phyloP scores from a whole-genome alignment of 1,284 basidiomycete species.

The Neonothopanus nambi region DNA sequence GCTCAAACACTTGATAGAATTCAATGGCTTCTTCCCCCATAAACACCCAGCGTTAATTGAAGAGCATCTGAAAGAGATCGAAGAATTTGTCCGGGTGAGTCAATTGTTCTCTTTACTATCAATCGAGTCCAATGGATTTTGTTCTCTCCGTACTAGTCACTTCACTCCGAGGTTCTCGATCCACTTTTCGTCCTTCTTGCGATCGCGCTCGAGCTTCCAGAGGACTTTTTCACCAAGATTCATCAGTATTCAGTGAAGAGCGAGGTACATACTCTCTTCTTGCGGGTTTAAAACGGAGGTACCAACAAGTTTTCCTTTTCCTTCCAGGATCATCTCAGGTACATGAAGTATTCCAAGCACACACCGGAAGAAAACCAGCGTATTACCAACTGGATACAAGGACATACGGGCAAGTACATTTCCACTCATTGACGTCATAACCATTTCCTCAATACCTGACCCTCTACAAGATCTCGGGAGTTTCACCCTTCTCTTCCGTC shows the following conservation, averaged over 20 bases:
- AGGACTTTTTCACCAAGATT: slow-evolving; percentile 52
- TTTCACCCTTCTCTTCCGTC: slow-evolving; percentile 46
- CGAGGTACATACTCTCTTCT: slow-evolving; percentile 30
- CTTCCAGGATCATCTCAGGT: slow-evolving; percentile 46
- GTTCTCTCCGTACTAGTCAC: slow-evolving; percentile 27
- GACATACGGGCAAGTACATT: slow-evolving; percentile 43
- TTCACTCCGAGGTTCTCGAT: slow-evolving; percentile 51
- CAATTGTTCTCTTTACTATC: no score
- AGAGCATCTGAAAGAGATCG: slow-evolving; percentile 47
- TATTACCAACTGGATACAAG: slow-evolving; percentile 43
- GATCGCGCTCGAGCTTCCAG: slow-evolving; percentile 54
- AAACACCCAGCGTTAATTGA: slow-evolving; percentile 39
- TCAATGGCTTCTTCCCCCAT: slow-evolving; percentile 41
- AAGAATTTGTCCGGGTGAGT: slow-evolving; percentile 39
- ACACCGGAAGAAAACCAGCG: slow-evolving; percentile 43
- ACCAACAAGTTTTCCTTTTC: neutral
- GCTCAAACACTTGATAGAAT: slow-evolving; percentile 28
- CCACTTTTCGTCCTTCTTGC: slow-evolving; percentile 47
- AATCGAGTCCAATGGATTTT: neutral
- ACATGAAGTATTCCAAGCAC: slow-evolving; percentile 57
- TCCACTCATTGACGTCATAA: slow-evolving; percentile 3
- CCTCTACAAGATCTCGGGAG: slow-evolving; percentile 40
- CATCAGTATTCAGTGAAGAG: slow-evolving; percentile 48
- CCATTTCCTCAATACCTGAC: slow-evolving; percentile 22
- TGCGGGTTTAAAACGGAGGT: neutral